Evolutionary conservation across 164 flowering plant species (phyloP), one percentile per base, ranked within the genome.

Genomic region (Cinnamomum micranthum): DNA sequence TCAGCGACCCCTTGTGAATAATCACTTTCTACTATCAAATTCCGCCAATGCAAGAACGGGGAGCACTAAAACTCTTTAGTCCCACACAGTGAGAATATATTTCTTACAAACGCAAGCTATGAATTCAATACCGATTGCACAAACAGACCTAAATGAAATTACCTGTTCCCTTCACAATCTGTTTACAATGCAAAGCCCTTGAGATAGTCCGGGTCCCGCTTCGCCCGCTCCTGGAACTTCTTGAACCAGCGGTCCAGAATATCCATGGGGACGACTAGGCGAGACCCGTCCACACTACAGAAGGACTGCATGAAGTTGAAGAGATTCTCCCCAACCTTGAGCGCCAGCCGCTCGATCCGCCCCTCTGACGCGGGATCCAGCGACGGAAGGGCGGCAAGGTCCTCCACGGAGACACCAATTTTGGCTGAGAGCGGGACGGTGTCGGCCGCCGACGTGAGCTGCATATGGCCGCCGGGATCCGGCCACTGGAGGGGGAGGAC

Each of bases 221-320:
- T 93, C 0, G 99, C 97, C 79, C 83, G 77, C 71, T 96, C 98
- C 80, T 92, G 97, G 81, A 96, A 96, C 86, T 96, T 96, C 86
- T 92, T 94, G 71, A 96, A 96, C 99, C 99, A 96, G 35, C 99
- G 74, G 75, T 96, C 97, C 27, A 25, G 72, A 58, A 96, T 96
- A 77, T 96, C 99, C 93, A 88, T 92, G 0, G 97, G 99, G 59
- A 96, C 99, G 2, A 94, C 82, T 65, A 96, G 80, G 68, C 84
- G 86, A 28, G 82, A 82, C n/a, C 97, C 98, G 73, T 96, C 98
- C 6, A 92, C 94, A 1, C 92, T 86, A 69, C 99, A 96, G 64
- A 94, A 96, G 9, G 97, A 91, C 86, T 96, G 99, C 99, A 96
- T 96, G 76, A 92, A 96, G 75, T 96, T 96, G 78, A 96, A 96